Conservation (phyloP, 2,329 filamentous ascomycete species). For the Fusarium mangiferae region DNA sequence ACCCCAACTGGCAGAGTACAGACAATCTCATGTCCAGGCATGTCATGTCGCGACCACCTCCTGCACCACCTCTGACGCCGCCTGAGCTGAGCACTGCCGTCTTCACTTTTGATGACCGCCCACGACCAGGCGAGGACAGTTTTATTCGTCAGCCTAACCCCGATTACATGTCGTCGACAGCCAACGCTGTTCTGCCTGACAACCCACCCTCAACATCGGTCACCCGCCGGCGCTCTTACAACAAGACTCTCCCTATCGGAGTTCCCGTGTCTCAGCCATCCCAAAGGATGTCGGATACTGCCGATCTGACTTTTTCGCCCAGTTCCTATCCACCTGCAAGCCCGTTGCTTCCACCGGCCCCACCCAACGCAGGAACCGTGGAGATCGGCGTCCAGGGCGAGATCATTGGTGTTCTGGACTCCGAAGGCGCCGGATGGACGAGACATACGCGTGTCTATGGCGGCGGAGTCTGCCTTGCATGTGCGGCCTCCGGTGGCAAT, state of each 20-base stretch:
- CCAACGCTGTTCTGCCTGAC: slow-evolving; percentile 41
- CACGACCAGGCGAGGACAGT: slow-evolving; percentile 45
- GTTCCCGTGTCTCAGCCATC: slow-evolving; percentile 43
- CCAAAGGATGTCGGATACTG: slow-evolving; percentile 37
- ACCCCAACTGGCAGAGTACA: slow-evolving; percentile 41
- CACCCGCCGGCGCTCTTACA: slow-evolving; percentile 56
- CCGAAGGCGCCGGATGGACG: slow-evolving; percentile 62
- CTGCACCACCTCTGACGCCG: slow-evolving; percentile 61
- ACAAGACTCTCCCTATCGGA: slow-evolving; percentile 53
- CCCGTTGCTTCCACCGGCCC: slow-evolving; percentile 60
- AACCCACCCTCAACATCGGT: slow-evolving; percentile 47
- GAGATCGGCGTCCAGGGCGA: slow-evolving; percentile 61
- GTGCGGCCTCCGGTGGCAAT: slow-evolving; percentile 58
- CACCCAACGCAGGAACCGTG: slow-evolving; percentile 45
- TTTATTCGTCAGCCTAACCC: slow-evolving; percentile 62
- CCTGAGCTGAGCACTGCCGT: slow-evolving; percentile 55
- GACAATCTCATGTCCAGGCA: slow-evolving; percentile 44
- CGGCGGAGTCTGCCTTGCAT: slow-evolving; percentile 67
- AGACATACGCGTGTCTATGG: slow-evolving; percentile 69
- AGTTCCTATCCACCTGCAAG: slow-evolving; percentile 62
- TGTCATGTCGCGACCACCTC: slow-evolving; percentile 53
- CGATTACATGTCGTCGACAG: slow-evolving; percentile 57
- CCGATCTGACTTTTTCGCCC: slow-evolving; percentile 53
- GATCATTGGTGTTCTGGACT: slow-evolving; percentile 60
- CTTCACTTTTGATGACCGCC: slow-evolving; percentile 56